phyloP scores from a whole-genome alignment of 495 filamentous ascomycete genomes.

The Cercophora scortea region DNA sequence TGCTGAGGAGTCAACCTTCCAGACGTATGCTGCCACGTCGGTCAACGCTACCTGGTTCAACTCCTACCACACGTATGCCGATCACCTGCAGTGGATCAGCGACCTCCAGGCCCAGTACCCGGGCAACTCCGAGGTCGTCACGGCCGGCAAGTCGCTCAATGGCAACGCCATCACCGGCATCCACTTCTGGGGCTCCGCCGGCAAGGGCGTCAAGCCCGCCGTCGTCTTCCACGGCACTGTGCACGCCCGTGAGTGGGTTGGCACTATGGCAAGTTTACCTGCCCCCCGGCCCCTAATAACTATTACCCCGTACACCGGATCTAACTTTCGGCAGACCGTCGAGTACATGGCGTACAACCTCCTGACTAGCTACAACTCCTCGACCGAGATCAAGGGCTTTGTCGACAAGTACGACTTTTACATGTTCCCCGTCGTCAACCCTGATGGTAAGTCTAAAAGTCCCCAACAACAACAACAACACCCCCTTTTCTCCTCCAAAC shows the following conservation, averaged over 20 bases:
- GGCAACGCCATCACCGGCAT: conserved; percentile 49
- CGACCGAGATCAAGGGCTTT: conserved; percentile 32
- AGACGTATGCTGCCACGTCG: conserved; percentile 15
- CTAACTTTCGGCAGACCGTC: conserved; percentile 11
- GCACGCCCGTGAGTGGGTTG: conserved; percentile 59
- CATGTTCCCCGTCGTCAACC: conserved; percentile 56
- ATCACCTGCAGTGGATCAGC: conserved; percentile 44
- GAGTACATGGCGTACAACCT: conserved; percentile 54
- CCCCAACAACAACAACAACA: conserved; percentile 27
- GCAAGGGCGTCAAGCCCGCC: conserved; percentile 45
- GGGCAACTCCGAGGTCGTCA: conserved; percentile 41
- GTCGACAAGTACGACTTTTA: conserved; percentile 58
- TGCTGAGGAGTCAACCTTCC: conserved; percentile 13
- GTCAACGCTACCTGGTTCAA: conserved; percentile 42
- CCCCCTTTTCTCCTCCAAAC: no score
- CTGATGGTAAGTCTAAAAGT: conserved; percentile 38
- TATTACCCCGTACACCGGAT: no score
- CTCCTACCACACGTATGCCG: conserved; percentile 44
- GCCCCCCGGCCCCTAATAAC: no score
- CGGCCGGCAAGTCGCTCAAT: conserved; percentile 43
- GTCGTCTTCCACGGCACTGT: conserved; percentile 54
- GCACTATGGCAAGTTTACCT: conserved; percentile 43
- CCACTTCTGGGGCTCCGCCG: conserved; percentile 47
- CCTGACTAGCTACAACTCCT: conserved; percentile 36
- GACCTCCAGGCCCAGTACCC: conserved; percentile 41